Evolutionary conservation across 2,329 filamentous ascomycete genomes (phyloP), one percentile per base, ranked within the genome.

Genomic region (Chrysoporthe deuterocubensis): DNA sequence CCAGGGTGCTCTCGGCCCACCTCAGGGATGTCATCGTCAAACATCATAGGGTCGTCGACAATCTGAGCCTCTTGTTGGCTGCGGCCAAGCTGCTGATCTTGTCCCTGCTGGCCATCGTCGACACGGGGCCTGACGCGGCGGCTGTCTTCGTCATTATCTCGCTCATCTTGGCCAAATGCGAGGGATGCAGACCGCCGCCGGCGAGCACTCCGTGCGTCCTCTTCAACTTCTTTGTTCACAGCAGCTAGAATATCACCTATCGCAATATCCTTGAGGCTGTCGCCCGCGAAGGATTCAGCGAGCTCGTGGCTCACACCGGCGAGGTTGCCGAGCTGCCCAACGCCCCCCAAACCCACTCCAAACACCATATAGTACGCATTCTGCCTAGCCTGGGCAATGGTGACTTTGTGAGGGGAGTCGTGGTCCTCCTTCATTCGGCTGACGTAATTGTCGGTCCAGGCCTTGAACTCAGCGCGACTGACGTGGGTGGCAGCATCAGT

Each of bases 351-450:
- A 16, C 81, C 81, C 37, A 76, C 71, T 21, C 81, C 81, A 61
- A 83, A 80, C 1, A 78, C 77, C 8, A 81, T 67, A 37, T 77
- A 71, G 72, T 78, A 81, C 14, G 80, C 81, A 59, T 81, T 81
- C 57, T 76, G 78, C 67, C 75, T 82, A n/a, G 83, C 80, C 70
- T 82, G 79, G 3, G 75, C 71, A 13, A 67, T 59, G 0, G 77
- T 77, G 44, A 74, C 73, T 8, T 66, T 67, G 43, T 72, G 70
- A 56, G 73, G 65, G 67, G 69, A 64, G 65, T 69, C 74, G 50
- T 16, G 62, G 13, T 70, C 71, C 21, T 72, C 75, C 40, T 77
- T 72, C 87, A 92, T 94, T 71, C 89, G 90, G 13, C 76, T 70
- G 8, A 81, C 68, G 66, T 87, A 87, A 52, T 82, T 73, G 1